Conservation (phyloP, 805 yeast genomes). For the Groenewaldozyma tartarivorans region DNA sequence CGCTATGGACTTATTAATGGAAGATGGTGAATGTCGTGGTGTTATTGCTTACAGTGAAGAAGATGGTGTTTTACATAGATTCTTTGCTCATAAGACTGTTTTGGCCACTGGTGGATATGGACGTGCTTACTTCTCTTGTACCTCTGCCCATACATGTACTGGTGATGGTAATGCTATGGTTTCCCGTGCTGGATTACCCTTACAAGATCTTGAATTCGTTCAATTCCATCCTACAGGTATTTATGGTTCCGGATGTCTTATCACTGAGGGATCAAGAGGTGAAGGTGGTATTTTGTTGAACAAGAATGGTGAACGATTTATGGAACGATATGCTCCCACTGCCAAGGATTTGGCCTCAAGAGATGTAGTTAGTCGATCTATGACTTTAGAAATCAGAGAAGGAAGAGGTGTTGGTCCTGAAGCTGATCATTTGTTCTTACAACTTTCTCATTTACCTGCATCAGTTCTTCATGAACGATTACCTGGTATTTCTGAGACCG, state of each 20-base stretch:
- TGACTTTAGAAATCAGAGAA: constrained; percentile 96
- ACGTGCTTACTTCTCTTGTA: constrained; percentile 96
- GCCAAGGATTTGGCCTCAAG: constrained; percentile 98
- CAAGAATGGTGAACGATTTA: constrained; percentile 97
- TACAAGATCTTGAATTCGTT: constrained; percentile 94
- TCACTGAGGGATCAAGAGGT: constrained; percentile 99
- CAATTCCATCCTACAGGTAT: constrained; percentile 99
- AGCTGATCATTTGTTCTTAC: constrained; percentile 92
- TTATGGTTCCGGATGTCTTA: constrained; percentile 97
- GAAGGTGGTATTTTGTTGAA: constrained; percentile 97
- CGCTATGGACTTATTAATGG: constrained; percentile 88
- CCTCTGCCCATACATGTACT: constrained; percentile 98
- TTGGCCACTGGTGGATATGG: constrained; percentile 99
- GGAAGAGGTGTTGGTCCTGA: constrained; percentile 98
- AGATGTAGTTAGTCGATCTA: constrained; percentile 97
- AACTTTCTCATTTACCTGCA: constrained; percentile 89
- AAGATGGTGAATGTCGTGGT: constrained; percentile 94
- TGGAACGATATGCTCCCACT: constrained; percentile 98
- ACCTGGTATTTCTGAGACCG: constrained; percentile 99
- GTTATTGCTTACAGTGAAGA: constrained; percentile 96
- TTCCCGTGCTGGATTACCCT: constrained; percentile 94
- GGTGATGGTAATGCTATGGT: constrained; percentile 99
- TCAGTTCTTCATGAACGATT: constrained; percentile 86
- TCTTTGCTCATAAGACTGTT: constrained; percentile 92
- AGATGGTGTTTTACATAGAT: constrained; percentile 97